phyloP scores from a whole-genome alignment of 352 stramenopile species.

The Phytophthora crassamura region DNA sequence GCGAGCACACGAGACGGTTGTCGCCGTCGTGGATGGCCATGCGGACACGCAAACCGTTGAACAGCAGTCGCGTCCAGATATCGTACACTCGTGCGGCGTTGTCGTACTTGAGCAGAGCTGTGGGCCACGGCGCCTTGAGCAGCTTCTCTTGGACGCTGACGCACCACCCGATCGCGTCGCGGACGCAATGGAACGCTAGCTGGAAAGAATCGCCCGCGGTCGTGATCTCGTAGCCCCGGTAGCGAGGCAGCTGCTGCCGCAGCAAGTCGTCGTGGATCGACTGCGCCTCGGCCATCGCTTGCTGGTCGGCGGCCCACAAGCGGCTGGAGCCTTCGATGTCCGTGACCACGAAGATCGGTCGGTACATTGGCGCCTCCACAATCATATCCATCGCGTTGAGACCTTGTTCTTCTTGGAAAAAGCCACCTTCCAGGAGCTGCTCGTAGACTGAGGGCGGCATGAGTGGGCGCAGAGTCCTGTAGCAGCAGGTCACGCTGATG shows the following conservation, averaged over 20 bases:
- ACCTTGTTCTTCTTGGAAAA: constrained; percentile 48
- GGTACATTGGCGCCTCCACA: constrained; percentile 53
- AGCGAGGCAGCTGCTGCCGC: constrained; percentile 55
- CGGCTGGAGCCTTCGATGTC: constrained; percentile 84
- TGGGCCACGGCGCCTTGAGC: constrained; percentile 63
- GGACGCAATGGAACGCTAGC: constrained; percentile 75
- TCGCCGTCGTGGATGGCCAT: constrained; percentile 84
- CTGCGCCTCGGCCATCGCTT: constrained; percentile 70
- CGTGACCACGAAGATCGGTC: constrained; percentile 81
- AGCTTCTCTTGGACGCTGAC: constrained; percentile 73
- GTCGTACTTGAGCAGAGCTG: constrained; percentile 49
- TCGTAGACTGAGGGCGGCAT: constrained; percentile 72
- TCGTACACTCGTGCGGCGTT: constrained; percentile 56
- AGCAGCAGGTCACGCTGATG: constrained; percentile 68
- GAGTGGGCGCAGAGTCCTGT: constrained; percentile 59
- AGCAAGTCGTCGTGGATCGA: constrained; percentile 78
- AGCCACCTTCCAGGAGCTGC: constrained; percentile 66
- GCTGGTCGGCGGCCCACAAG: constrained; percentile 58
- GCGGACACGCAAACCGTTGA: constrained; percentile 75
- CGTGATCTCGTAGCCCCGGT: constrained; percentile 84
- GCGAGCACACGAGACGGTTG: constrained; percentile 64
- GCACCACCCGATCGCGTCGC: constrained; percentile 71
- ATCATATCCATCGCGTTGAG: constrained; percentile 40
- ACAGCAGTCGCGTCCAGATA: constrained; percentile 64
- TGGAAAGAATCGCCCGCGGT: constrained; percentile 83